Base-by-base conservation (phyloP, 192 early-diverging fungal species). In the Entomortierella beljakovae region DNA sequence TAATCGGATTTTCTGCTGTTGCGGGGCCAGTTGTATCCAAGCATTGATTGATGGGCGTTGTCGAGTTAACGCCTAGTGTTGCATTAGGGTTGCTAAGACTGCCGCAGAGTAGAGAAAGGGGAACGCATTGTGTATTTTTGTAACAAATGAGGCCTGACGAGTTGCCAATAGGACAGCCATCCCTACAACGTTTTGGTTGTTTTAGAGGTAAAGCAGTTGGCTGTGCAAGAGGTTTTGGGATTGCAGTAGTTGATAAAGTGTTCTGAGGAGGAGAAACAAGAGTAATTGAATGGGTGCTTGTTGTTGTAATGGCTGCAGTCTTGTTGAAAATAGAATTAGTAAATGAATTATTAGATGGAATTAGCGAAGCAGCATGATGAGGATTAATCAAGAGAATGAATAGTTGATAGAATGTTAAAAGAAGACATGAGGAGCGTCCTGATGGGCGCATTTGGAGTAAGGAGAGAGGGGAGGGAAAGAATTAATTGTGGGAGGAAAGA, bases 61-160 rank as follows among this genome's bases (percentile, higher is more conserved):
- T 52, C 29, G n/a, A 38, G 37, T 38, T 38, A 8, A 13, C 33
- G 23, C 40, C 31, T 15, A n/a, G 32, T 1, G 28, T 50, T 7
- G 42, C 2, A 42, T 18, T 50, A 46, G 43, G 18, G 29, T 10
- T 6, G 28, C 2, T 8, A 13, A 6, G 3, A 15, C 3, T 46
- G 32, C 33, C 31, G n/a, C 66, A 68, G 23, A 68, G 66, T 16
- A 68, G 57, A 33, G 42, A 23, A 1, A 53, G 0, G 26, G 66
- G 66, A 20, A 68, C 57, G 38, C 66, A 68, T 34, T 52, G 46
- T 4, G 49, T 68, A 25, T 68, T 68, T 32, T 68, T 68, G 35
- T 16, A 68, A 29, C 66, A 68, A 5, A n/a, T 60, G 15, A 40
- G 49, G n/a, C 66, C 66, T n/a, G n/a, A n/a, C 11, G 49, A 13